Conservation (phyloP, 768 basidiomycete genomes). For the Ramaria sp. region DNA sequence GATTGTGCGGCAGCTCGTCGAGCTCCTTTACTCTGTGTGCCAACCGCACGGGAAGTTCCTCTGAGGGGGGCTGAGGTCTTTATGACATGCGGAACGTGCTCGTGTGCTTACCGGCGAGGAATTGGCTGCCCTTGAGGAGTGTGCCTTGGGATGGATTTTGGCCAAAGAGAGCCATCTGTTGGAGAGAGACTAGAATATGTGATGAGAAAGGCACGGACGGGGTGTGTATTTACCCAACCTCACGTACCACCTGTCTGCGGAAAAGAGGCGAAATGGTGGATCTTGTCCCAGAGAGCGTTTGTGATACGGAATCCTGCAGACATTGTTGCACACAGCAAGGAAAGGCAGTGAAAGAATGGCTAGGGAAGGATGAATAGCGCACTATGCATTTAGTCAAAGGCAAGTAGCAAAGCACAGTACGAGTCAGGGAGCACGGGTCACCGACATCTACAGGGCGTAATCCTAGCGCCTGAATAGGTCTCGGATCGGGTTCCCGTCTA, state of each 20-base stretch:
- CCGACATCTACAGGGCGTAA: background rate
- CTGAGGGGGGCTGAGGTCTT: slow-evolving; percentile 26
- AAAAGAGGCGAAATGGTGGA: slow-evolving; percentile 85
- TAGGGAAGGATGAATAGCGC: slow-evolving; percentile 5
- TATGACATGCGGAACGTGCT: background rate
- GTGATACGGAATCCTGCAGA: slow-evolving; percentile 55
- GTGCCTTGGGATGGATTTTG: slow-evolving; percentile 95
- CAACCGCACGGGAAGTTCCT: slow-evolving; percentile 90
- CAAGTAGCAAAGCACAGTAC: too few relatives aligned
- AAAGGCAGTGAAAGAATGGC: background rate
- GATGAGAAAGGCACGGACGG: background rate
- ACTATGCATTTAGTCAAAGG: background rate
- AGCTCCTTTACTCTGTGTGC: slow-evolving; percentile 96
- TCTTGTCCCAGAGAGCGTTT: slow-evolving; percentile 75
- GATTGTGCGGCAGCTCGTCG: slow-evolving; percentile 84
- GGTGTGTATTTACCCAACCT: background rate
- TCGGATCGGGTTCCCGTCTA: background rate
- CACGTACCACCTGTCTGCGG: slow-evolving; percentile 81
- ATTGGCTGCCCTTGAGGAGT: slow-evolving; percentile 82
- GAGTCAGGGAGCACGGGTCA: background rate
- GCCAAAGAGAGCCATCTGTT: slow-evolving; percentile 97
- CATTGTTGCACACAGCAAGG: slow-evolving; percentile 18
- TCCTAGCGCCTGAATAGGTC: background rate
- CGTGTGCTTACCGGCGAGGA: slow-evolving; percentile 55
- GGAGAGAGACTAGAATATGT: slow-evolving; percentile 62